A percentile compares a stretch with the other conserved stretches of the same genome.
Evolutionary conservation across 805 yeast species (phyloP).

Genomic region (Candida maesae): DNA sequence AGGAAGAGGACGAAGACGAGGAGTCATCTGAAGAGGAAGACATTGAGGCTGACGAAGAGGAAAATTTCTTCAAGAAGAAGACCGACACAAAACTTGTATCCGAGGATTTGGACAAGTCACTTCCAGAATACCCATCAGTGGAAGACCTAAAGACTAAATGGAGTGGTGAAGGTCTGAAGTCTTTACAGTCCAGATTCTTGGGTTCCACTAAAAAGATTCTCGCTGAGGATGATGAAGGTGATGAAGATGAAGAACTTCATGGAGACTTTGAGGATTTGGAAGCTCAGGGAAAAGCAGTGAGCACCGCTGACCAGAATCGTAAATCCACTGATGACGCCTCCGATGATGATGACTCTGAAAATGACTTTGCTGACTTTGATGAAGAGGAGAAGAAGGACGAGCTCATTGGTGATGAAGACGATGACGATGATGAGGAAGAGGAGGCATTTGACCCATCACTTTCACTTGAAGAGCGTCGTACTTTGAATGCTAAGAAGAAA

Average conservation of each 20-base stretch:
- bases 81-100: conserved; percentile 31
- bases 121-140: conserved; percentile 36
- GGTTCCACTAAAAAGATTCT: conserved; percentile 46
- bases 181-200: conserved; percentile 46
- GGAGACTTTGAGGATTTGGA: conserved; percentile 58
- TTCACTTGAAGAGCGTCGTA: conserved; percentile 72
- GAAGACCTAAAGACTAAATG: conserved; percentile 47
- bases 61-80: conserved; percentile 55
- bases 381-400: conserved; percentile 45
- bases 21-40: conserved; percentile 38
- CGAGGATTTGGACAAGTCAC: conserved; percentile 36
- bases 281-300: conserved; percentile 26
- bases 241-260: conserved; percentile 45
- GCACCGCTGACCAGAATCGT: conserved; percentile 7
- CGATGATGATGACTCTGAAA: conserved; percentile 16
- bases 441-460: conserved; percentile 34
- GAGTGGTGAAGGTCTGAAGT: conserved; percentile 38
- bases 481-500: conserved; percentile 80
- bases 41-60: conserved; percentile 36
- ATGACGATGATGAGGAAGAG: conserved; percentile 36
- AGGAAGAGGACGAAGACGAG: conserved; percentile 39
- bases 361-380: conserved; percentile 52
- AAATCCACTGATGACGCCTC: conserved; percentile 24
- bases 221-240: conserved; percentile 32
- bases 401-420: conserved; percentile 39